Conservation (phyloP, 2,329 filamentous ascomycete species). For the Tolypocladium endophyticum region DNA sequence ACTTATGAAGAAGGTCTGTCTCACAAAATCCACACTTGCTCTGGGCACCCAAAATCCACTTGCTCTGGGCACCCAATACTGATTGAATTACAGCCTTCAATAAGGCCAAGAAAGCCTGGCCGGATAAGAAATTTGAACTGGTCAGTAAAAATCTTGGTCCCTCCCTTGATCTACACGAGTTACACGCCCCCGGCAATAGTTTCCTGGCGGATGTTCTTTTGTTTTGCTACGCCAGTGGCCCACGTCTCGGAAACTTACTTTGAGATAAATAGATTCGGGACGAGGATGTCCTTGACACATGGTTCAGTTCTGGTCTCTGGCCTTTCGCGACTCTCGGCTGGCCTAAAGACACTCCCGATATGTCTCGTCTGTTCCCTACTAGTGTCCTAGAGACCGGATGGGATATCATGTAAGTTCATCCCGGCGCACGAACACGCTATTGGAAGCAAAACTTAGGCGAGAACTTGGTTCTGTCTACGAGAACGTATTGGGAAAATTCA, state of each 20-base stretch:
- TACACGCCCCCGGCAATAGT: too few species aligned
- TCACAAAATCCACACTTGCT: too few species aligned
- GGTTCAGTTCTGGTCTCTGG: neutral
- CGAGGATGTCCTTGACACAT: neutral
- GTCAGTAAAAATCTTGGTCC: neutral
- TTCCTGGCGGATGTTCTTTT: too few species aligned
- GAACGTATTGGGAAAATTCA: too few species aligned
- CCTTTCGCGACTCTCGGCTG: neutral
- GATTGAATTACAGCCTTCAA: neutral
- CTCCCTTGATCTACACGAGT: too few species aligned
- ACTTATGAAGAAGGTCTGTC: neutral
- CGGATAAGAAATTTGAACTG: neutral
- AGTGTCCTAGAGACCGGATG: neutral
- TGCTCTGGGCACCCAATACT: neutral
- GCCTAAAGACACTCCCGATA: neutral
- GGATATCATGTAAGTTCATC: neutral
- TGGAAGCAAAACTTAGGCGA: too few species aligned
- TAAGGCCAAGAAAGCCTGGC: neutral
- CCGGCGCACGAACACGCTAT: too few species aligned
- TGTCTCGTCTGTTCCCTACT: neutral
- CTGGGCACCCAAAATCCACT: neutral
- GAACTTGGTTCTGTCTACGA: too few species aligned
- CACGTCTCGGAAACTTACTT: too few species aligned
- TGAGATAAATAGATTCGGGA: neutral
- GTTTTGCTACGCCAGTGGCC: too few species aligned